phyloP scores from a whole-genome alignment of 2,329 filamentous ascomycete species.

The Colletotrichum acutatum region DNA sequence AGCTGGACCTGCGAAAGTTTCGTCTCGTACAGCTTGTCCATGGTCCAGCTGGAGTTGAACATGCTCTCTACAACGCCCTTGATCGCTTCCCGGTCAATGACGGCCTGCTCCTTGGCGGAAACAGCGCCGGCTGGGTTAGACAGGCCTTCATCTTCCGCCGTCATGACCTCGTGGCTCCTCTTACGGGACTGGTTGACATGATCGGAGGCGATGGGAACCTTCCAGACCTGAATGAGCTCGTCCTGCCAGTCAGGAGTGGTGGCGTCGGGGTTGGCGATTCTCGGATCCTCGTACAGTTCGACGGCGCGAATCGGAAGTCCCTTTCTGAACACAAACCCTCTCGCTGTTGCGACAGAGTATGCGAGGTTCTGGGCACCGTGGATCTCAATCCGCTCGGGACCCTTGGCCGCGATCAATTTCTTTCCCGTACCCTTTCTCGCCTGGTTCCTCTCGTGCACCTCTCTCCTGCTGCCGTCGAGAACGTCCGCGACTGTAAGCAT shows the following conservation, averaged over 20 bases:
- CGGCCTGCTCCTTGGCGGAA: conserved; percentile 38
- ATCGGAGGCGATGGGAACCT: conserved; percentile 68
- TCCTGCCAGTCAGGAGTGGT: conserved; percentile 78
- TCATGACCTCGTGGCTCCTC: conserved; percentile 44
- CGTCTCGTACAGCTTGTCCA: conserved; percentile 76
- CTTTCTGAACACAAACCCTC: conserved; percentile 87
- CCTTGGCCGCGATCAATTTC: conserved; percentile 39
- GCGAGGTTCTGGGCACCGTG: conserved; percentile 85
- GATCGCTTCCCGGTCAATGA: conserved; percentile 40
- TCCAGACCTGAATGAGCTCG: conserved; percentile 84
- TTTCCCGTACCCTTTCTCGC: conserved; percentile 52
- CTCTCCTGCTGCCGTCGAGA: conserved; percentile 58
- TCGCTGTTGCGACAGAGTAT: conserved; percentile 83
- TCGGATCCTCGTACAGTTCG: conserved; percentile 69
- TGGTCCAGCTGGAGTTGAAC: conserved; percentile 64
- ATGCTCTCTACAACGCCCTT: conserved; percentile 42
- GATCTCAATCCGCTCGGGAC: conserved; percentile 53
- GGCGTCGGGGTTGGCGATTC: conserved; percentile 51
- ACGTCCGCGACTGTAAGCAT: conserved; percentile 85
- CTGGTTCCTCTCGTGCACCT: conserved; percentile 51
- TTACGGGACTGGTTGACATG: conserved; percentile 43
- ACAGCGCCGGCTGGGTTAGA: background rate
- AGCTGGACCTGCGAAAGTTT: conserved; percentile 73
- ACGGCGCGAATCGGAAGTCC: conserved; percentile 78
- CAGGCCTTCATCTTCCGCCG: conserved; percentile 11